Evolutionary conservation across 495 filamentous ascomycete genomes (phyloP), one percentile per base, ranked within the genome.

Genomic region (Staphylotrichum longicolle): DNA sequence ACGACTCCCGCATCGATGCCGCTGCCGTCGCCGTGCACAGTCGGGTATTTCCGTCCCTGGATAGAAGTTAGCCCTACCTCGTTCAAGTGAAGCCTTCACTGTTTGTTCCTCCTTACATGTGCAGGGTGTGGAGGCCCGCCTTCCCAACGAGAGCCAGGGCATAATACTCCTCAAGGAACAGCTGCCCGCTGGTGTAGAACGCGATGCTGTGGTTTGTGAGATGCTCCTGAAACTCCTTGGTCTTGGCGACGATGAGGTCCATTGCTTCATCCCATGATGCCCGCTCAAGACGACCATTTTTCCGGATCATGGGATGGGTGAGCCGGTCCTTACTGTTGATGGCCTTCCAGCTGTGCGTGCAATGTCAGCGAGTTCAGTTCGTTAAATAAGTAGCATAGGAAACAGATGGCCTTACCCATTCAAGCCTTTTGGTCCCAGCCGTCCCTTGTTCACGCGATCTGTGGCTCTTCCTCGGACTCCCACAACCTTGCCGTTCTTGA

Each of bases 141-240:
- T 53, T 53, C 3, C 50, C 50, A 1, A 53, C 50, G 14, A 53
- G n/a, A 20, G 50, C 50, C 50, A 53, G 32, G 34, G 50, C 50
- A 40, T 53, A 53, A 35, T 53, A 53, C 35, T 53, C 50, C 35
- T 53, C 50, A 12, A 53, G 15, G 12, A 53, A 39, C 20, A 53
- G 50, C 50, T 53, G 50, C 2, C 50, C 50, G 14, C 50, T 53
- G 50, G 50, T 53, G 50, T 53, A 53, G 32, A 53, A 53, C 7
- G 50, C 50, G 34, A 53, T 53, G 50, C 50, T 53, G 50, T 53
- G 50, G n/a, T 53, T 53, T 3, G 50, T 53, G n/a, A 53, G 50
- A 10, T 53, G 50, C 10, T 39, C 27, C 35, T 53, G 50, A 12
- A 53, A n/a, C 50, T 53, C 50, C 50, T 53, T 53, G 4, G 50